phyloP scores from a whole-genome alignment of 148 eudicot genomes.

The Pharnaceum exiguum region DNA sequence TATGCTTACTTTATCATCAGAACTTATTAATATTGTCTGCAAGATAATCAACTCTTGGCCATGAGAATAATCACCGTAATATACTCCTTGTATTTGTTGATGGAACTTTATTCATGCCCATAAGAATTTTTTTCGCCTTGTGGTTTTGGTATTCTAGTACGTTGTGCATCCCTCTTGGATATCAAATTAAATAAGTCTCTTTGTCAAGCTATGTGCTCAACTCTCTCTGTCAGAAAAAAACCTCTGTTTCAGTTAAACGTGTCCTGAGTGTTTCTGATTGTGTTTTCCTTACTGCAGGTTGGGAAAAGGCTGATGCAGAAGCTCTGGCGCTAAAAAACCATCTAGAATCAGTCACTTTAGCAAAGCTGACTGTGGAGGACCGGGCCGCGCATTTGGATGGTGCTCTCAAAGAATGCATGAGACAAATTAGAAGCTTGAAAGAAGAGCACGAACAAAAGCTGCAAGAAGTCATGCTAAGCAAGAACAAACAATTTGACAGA shows the following conservation, averaged over 20 bases:
- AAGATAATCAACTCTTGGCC: too few species aligned
- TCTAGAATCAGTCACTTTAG: slow-evolving; percentile 84
- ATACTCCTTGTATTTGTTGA: too few species aligned
- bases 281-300: slow-evolving; percentile 47
- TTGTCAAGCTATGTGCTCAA: too few species aligned
- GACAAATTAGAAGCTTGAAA: slow-evolving; percentile 82
- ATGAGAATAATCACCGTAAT: too few species aligned
- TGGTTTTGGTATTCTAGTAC: too few species aligned
- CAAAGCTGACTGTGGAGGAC: slow-evolving; percentile 89
- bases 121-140: too few species aligned
- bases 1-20: slow-evolving; percentile 13
- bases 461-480: slow-evolving; percentile 57
- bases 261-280: background rate
- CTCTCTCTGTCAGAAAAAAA: too few species aligned
- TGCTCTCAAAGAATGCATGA: slow-evolving; percentile 96
- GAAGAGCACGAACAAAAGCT: slow-evolving; percentile 82
- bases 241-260: background rate
- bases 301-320: slow-evolving; percentile 99
- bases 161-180: too few species aligned
- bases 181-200: too few species aligned
- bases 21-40: background rate
- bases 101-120: too few species aligned
- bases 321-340: slow-evolving; percentile 79
- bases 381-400: slow-evolving; percentile 86
- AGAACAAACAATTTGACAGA: slow-evolving; percentile 68